Evolutionary conservation across 306 rosid genomes (phyloP).

Genomic region (Adenanthera pavonina): DNA sequence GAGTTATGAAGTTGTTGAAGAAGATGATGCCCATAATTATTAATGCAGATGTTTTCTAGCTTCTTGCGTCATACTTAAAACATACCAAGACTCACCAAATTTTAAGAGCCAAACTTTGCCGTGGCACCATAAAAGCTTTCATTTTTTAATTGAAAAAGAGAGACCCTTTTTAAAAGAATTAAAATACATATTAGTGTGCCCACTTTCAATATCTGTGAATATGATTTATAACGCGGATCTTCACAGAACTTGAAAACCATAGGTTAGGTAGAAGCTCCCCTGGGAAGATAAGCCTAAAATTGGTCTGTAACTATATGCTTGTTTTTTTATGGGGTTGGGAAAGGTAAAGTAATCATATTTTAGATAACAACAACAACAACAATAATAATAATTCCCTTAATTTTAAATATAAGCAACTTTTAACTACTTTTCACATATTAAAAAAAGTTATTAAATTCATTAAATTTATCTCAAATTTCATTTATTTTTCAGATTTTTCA

Average conservation of each 20-base stretch:
- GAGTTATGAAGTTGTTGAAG: constrained; percentile 21
- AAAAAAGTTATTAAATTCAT: too few relatives aligned
- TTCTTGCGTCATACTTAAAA: constrained; percentile 32
- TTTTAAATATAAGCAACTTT: too few relatives aligned
- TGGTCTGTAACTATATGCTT: not conserved
- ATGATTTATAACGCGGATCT: not conserved
- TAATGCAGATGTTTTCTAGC: constrained; percentile 29
- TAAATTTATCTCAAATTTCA: too few relatives aligned
- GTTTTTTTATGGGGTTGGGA: not conserved
- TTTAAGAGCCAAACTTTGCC: not conserved
- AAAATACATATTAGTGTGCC: too few relatives aligned
- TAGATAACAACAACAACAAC: not conserved
- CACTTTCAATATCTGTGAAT: not conserved
- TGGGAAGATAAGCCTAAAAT: not conserved
- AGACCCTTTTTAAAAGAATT: not conserved
- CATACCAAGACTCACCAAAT: not conserved
- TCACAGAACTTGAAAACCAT: not conserved
- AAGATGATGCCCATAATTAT: constrained; percentile 18
- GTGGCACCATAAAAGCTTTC: not conserved
- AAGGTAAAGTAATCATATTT: not conserved
- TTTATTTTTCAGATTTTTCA: too few relatives aligned
- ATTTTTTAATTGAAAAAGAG: not conserved
- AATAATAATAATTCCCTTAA: too few relatives aligned
- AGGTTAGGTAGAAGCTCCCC: not conserved
- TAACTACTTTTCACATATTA: too few relatives aligned